Evolutionary conservation across 768 basidiomycete species (phyloP).

Genomic region (Suillus spraguei): DNA sequence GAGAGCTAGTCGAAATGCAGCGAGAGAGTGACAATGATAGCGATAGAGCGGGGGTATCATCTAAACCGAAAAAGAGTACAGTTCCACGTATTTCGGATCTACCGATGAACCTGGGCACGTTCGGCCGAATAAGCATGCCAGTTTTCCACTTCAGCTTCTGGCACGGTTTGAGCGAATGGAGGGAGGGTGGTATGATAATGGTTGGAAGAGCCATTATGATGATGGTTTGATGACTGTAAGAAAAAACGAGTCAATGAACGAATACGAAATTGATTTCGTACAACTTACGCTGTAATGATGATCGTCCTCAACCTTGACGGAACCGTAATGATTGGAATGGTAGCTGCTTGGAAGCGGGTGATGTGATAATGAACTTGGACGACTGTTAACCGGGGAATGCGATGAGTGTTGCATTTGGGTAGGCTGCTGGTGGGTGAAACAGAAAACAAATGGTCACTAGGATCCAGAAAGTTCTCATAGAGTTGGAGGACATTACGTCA

Average conservation of each 20-base stretch:
- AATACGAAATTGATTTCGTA: conserved; percentile 11
- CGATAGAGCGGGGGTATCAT: conserved; percentile 40
- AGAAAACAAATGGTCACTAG: conserved; percentile 52
- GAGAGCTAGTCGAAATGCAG: conserved; percentile 22
- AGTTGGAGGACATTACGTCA: conserved; percentile 30
- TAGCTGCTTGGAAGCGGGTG: conserved; percentile 44
- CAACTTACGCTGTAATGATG: conserved; percentile 53
- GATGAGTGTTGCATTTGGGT: conserved; percentile 64
- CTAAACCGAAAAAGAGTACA: conserved; percentile 23
- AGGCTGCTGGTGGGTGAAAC: conserved; percentile 57
- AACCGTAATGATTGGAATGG: conserved; percentile 49
- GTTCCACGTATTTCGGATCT: conserved; percentile 22
- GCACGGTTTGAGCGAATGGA: conserved; percentile 47
- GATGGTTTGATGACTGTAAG: conserved; percentile 36
- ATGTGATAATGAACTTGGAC: conserved; percentile 42
- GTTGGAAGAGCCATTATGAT: conserved; percentile 36
- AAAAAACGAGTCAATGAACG: background rate
- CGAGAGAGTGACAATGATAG: conserved; percentile 23
- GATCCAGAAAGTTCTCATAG: conserved; percentile 49
- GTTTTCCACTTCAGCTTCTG: conserved; percentile 50
- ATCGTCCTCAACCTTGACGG: conserved; percentile 73
- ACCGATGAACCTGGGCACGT: conserved; percentile 59
- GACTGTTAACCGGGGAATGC: conserved; percentile 52
- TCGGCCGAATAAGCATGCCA: conserved; percentile 73
- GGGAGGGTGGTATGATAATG: conserved; percentile 48